Conservation (phyloP, 495 filamentous ascomycete genomes). For the Usnea hakonensis region DNA sequence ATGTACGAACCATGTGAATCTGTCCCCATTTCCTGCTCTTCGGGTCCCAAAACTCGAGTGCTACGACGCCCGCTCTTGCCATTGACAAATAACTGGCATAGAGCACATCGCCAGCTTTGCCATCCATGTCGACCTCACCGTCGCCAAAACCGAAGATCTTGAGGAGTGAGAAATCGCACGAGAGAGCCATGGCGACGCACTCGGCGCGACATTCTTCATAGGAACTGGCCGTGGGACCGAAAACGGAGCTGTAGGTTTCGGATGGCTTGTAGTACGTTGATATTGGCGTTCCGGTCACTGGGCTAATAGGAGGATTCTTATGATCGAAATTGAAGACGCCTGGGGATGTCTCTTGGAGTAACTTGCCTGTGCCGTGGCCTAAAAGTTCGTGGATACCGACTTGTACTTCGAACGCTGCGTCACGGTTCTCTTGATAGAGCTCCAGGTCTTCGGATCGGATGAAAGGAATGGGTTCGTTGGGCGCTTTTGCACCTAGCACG, state of each 20-base stretch:
- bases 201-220: constrained; percentile 85
- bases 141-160: constrained; percentile 88
- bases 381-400: constrained; percentile 94
- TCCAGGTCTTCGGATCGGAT: constrained; percentile 64
- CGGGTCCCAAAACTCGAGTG: constrained; percentile 85
- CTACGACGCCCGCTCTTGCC: constrained; percentile 78
- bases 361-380: constrained; percentile 91
- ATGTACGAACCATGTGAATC: constrained; percentile 84
- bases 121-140: constrained; percentile 58
- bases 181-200: constrained; percentile 87
- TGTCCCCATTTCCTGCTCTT: constrained; percentile 87
- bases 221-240: constrained; percentile 72
- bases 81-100: constrained; percentile 83
- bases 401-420: constrained; percentile 87
- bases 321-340: constrained; percentile 83
- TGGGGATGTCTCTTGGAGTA: constrained; percentile 77
- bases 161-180: constrained; percentile 81
- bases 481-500: constrained; percentile 79
- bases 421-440: constrained; percentile 70
- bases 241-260: constrained; percentile 89
- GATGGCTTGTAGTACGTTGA: constrained; percentile 86
- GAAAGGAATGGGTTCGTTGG: constrained; percentile 85
- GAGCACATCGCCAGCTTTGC: constrained; percentile 75
- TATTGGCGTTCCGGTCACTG: constrained; percentile 67
- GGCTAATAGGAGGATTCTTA: constrained; percentile 69